Conservation (phyloP, 192 early-diverging fungal species). For the Gigaspora rosea region DNA sequence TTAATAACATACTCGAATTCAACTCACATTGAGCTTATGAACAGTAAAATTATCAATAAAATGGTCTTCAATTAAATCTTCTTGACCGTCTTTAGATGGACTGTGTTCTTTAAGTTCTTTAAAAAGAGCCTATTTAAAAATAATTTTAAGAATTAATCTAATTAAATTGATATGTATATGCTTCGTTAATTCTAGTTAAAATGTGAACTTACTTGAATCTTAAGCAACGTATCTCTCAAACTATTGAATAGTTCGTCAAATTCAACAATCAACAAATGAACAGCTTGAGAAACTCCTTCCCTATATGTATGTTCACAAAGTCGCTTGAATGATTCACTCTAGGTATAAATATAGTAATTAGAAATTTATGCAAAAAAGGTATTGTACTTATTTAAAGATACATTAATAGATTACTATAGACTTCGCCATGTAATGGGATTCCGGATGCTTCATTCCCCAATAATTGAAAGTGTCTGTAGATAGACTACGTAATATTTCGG, state of each 20-base stretch:
- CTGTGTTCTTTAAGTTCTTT: background rate
- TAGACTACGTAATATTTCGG: background rate
- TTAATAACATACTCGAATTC: background rate
- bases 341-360: background rate
- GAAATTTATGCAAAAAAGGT: background rate
- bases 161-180: background rate
- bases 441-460: slow-evolving; percentile 11
- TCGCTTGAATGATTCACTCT: slow-evolving; percentile 15
- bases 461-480: slow-evolving; percentile 24
- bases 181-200: background rate
- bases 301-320: background rate
- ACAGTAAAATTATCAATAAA: slow-evolving; percentile 15
- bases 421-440: background rate
- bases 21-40: slow-evolving; percentile 13
- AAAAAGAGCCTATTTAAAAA: background rate
- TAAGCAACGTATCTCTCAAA: background rate
- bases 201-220: slow-evolving; percentile 5
- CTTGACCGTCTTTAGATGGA: background rate
- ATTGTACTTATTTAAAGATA: background rate
- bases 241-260: slow-evolving; percentile 20
- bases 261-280: background rate
- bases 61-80: background rate
- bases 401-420: background rate
- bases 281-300: background rate
- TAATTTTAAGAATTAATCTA: background rate